Conservation (phyloP, 2,329 filamentous ascomycete species). For the Aspergillus sp. region DNA sequence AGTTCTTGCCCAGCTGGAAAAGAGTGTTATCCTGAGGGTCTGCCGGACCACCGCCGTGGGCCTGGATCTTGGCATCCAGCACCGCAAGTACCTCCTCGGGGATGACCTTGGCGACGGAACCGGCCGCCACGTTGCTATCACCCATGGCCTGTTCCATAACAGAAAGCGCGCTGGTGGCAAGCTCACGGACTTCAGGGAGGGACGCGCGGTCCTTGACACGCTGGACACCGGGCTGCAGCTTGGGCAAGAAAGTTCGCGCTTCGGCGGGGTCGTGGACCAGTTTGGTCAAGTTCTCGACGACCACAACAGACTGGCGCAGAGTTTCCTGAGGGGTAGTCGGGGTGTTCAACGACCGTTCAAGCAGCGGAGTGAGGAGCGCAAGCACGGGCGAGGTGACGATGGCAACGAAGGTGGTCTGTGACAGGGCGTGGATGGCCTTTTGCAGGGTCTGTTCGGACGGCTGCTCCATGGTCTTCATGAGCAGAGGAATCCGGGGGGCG, state of each 20-base stretch:
- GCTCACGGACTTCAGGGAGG: conserved; percentile 85
- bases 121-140: conserved; percentile 49
- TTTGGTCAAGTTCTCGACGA: conserved; percentile 96
- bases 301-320: conserved; percentile 87
- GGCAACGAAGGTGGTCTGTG: conserved; percentile 96
- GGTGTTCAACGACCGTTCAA: conserved; percentile 88
- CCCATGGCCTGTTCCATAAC: conserved; percentile 94
- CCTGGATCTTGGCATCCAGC: conserved; percentile 68
- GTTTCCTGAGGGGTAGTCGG: conserved; percentile 89
- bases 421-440: conserved; percentile 93
- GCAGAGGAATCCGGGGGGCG: conserved; percentile 77
- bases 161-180: conserved; percentile 70
- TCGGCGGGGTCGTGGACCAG: conserved; percentile 93
- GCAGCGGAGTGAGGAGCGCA: conserved; percentile 83
- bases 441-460: conserved; percentile 80
- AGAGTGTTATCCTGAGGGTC: conserved; percentile 54
- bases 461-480: conserved; percentile 92
- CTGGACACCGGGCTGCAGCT: conserved; percentile 89
- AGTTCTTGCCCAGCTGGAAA: conserved; percentile 61
- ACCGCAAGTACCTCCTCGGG: conserved; percentile 64
- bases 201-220: conserved; percentile 79
- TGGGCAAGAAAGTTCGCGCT: conserved; percentile 88
- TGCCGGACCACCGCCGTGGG: conserved; percentile 56
- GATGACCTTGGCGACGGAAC: conserved; percentile 54
- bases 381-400: conserved; percentile 92